Conservation (phyloP, 352 stramenopile genomes). For the Blastocystis sp. region DNA sequence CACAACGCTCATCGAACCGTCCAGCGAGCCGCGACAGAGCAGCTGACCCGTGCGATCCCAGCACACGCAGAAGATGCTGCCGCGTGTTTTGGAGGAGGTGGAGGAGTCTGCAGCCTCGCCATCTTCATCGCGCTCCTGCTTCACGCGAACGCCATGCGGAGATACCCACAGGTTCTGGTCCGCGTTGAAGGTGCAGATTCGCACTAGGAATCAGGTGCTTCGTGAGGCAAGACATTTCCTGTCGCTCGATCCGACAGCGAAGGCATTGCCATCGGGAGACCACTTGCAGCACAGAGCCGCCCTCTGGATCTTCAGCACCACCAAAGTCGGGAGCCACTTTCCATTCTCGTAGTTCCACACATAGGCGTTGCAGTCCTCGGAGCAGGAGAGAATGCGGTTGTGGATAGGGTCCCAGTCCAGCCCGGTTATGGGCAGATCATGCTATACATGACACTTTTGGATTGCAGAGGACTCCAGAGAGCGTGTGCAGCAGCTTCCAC, state of each 20-base stretch:
- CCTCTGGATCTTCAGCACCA: conserved; percentile 62
- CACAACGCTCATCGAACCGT: conserved; percentile 57
- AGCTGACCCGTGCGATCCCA: conserved; percentile 56
- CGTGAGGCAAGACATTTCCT: conserved; percentile 23
- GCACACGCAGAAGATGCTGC: conserved; percentile 64
- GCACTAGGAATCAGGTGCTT: conserved; percentile 22
- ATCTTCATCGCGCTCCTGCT: conserved; percentile 49
- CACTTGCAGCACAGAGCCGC: conserved; percentile 64
- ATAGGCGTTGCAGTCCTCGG: conserved; percentile 64
- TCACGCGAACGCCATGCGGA: conserved; percentile 41
- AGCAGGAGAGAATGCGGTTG: conserved; percentile 61
- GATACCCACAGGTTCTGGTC: conserved; percentile 60
- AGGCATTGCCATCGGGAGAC: conserved; percentile 51
- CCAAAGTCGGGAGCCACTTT: conserved; percentile 51
- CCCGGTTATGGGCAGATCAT: conserved; percentile 54
- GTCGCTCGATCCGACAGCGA: conserved; percentile 65
- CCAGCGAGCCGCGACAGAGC: conserved; percentile 30
- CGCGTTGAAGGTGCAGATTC: conserved; percentile 65
- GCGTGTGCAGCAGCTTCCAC: conserved; percentile 54
- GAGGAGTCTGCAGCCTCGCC: neutral
- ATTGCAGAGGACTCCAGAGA: neutral
- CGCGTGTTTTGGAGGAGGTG: conserved; percentile 12
- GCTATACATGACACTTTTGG: too few relatives aligned
- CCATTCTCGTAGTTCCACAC: conserved; percentile 67
- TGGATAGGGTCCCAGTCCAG: conserved; percentile 61